These are phyloP conservation scores for Solanum chilense DNA, from an alignment of 257 asterid genomes.

Conservation along the genomic window DNA sequence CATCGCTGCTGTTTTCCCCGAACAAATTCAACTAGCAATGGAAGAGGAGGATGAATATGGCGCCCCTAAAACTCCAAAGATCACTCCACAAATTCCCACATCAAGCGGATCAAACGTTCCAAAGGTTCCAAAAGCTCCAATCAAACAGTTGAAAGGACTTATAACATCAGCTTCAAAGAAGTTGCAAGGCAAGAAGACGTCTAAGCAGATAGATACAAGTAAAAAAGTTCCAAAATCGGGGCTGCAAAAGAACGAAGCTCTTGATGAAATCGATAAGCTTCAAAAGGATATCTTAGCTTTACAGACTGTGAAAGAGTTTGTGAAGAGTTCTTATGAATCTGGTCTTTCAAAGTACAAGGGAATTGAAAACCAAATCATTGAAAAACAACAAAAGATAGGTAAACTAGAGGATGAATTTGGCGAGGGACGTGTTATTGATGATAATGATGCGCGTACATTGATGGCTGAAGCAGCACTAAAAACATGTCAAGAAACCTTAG, in stretches of 20 bases:
- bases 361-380: constrained; percentile 67
- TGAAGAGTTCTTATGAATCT: constrained; percentile 74
- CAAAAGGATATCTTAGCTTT: constrained; percentile 62
- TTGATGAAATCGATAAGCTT: constrained; percentile 59
- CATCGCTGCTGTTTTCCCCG: constrained; percentile 71
- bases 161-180: constrained; percentile 42
- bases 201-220: background rate
- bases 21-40: constrained; percentile 49
- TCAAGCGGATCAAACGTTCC: constrained; percentile 25
- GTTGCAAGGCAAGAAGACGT: constrained; percentile 18
- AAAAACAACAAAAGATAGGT: constrained; percentile 62
- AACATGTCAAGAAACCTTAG: constrained; percentile 66
- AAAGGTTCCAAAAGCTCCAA: constrained; percentile 49
- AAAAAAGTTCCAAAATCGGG: constrained; percentile 33
- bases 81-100: constrained; percentile 9
- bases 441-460: constrained; percentile 58
- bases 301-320: constrained; percentile 79
- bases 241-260: constrained; percentile 44
- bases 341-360: constrained; percentile 58
- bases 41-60: constrained; percentile 44
- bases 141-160: constrained; percentile 44
- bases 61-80: constrained; percentile 7
- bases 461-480: constrained; percentile 84
- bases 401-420: constrained; percentile 60
- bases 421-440: constrained; percentile 45